Evolutionary conservation across 345 rosid species (phyloP).

Genomic region (Aquilaria yunnanensis): DNA sequence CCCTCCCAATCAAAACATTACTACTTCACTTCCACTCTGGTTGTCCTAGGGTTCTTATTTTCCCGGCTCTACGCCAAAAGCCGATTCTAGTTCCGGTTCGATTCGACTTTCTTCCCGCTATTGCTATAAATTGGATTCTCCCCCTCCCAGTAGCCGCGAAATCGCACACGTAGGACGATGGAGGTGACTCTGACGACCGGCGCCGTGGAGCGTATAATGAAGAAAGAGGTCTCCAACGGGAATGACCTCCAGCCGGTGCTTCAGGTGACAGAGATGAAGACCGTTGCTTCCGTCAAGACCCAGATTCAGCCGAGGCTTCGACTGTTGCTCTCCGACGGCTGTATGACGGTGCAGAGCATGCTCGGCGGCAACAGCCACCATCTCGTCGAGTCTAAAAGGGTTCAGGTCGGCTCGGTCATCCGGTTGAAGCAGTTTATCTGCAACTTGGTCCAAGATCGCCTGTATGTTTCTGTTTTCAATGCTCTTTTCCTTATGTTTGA

Average conservation of each 20-base stretch:
- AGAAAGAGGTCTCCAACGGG: conserved; percentile 36
- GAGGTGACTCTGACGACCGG: conserved; percentile 55
- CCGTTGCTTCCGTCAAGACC: conserved; percentile 36
- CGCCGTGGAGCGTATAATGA: conserved; percentile 42
- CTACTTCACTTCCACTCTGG: background rate
- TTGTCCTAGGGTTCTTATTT: conserved; percentile 7
- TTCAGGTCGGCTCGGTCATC: conserved; percentile 62
- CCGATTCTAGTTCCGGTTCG: background rate
- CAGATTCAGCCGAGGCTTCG: conserved; percentile 41
- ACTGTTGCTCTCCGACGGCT: conserved; percentile 63
- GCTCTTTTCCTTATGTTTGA: background rate
- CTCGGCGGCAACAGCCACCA: conserved; percentile 51
- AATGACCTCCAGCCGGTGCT: conserved; percentile 50
- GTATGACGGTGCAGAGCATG: conserved; percentile 55
- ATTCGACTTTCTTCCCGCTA: background rate
- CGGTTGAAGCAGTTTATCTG: conserved; percentile 51
- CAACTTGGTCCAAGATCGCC: conserved; percentile 53
- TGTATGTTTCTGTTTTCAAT: conserved; percentile 25
- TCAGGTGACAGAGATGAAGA: conserved; percentile 70
- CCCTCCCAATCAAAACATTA: background rate
- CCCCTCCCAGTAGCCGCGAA: background rate
- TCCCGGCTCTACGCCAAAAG: too few relatives aligned
- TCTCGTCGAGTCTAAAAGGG: conserved; percentile 36
- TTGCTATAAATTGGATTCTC: background rate
- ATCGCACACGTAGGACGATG: conserved; percentile 11